These are phyloP conservation scores for Penstemon eatonii DNA, from an alignment of 257 asterid species.

Conservation along the genomic window DNA sequence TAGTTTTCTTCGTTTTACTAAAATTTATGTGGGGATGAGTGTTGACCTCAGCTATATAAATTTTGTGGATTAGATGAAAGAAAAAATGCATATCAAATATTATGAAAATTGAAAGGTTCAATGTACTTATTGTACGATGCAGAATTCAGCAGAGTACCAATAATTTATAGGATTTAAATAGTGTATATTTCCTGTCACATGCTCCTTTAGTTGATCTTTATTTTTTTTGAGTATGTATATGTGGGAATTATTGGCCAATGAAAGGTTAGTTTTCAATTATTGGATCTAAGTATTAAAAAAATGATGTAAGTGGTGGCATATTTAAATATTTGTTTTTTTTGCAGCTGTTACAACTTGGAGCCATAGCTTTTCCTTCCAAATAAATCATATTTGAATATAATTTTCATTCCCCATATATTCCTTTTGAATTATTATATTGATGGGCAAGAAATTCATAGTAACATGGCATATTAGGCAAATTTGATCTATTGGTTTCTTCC, in stretches of 20 bases:
- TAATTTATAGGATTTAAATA: constrained; percentile 13
- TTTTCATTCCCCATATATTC: constrained; percentile 22
- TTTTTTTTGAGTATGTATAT: constrained; percentile 19
- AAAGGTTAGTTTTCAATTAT: constrained; percentile 41
- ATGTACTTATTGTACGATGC: constrained; percentile 36
- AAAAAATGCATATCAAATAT: neutral
- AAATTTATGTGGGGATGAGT: too few relatives aligned
- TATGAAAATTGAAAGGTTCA: constrained; percentile 28
- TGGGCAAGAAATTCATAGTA: constrained; percentile 24
- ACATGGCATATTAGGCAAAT: constrained; percentile 33
- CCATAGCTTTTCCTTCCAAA: constrained; percentile 37
- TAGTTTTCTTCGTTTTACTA: too few relatives aligned
- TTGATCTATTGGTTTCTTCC: neutral
- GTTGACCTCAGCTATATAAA: neutral
- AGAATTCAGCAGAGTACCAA: constrained; percentile 11
- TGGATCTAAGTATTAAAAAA: constrained; percentile 27
- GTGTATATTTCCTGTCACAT: constrained; percentile 29
- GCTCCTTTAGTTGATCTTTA: constrained; percentile 13
- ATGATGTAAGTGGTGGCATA: constrained; percentile 17
- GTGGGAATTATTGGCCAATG: constrained; percentile 29
- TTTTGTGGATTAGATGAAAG: constrained; percentile 10
- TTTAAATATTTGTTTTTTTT: constrained; percentile 24
- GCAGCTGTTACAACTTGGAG: constrained; percentile 39
- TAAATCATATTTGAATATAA: constrained; percentile 16
- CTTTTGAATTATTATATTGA: neutral